Percentiles rank a stretch among this genome's conserved stretches.
These are phyloP conservation scores for Exophiala sideris DNA, from an alignment of 2,329 filamentous ascomycete genomes.

Conservation along the genomic window DNA sequence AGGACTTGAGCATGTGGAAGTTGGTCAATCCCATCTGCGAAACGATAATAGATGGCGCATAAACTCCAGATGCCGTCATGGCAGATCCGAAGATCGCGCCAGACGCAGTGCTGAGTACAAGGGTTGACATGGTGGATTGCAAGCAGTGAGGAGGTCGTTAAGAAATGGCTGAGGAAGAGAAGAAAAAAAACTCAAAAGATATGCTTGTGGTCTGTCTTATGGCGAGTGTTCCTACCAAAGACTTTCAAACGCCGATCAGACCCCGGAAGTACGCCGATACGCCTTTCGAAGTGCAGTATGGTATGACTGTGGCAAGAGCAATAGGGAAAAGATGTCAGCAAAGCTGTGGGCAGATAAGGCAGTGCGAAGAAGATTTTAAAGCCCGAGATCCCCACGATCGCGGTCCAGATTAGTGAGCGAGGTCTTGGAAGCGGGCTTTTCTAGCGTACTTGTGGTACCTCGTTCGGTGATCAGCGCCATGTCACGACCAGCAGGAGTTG, in stretches of 20 bases:
- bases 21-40: slow-evolving; percentile 59
- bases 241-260: too few relatives aligned
- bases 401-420: too few relatives aligned
- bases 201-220: too few relatives aligned
- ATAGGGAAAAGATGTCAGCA: neutral
- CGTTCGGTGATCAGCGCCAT: too few relatives aligned
- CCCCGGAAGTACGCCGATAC: too few relatives aligned
- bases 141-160: neutral
- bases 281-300: too few relatives aligned
- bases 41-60: slow-evolving; percentile 58
- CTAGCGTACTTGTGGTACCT: too few relatives aligned
- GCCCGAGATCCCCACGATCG: too few relatives aligned
- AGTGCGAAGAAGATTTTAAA: neutral
- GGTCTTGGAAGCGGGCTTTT: too few relatives aligned
- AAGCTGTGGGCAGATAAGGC: neutral
- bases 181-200: neutral
- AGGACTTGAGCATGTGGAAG: slow-evolving; percentile 65
- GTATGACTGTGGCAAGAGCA: too few relatives aligned
- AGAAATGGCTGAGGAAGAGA: neutral
- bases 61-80: slow-evolving; percentile 59
- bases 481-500: too few relatives aligned
- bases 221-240: too few relatives aligned
- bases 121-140: slow-evolving; percentile 14
- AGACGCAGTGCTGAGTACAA: slow-evolving; percentile 37
- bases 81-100: slow-evolving; percentile 62